These are phyloP conservation scores for Hericium rajendrae DNA, from an alignment of 768 basidiomycete genomes.

Conservation along the genomic window DNA sequence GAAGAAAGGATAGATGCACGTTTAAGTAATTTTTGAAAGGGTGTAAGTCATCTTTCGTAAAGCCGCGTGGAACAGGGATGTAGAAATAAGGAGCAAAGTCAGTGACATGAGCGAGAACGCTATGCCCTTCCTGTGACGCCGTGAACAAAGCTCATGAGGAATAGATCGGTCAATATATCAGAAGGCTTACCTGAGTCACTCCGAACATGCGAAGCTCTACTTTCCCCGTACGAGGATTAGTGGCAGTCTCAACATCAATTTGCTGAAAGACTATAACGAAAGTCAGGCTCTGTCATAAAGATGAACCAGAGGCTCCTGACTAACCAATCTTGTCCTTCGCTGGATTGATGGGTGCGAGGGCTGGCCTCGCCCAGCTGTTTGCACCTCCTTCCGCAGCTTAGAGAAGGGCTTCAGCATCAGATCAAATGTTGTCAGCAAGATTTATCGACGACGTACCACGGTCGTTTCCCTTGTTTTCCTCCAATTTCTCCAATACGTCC, in stretches of 20 bases:
- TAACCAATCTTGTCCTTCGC: conserved; percentile 60
- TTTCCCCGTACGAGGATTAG: conserved; percentile 30
- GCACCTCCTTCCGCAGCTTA: conserved; percentile 71
- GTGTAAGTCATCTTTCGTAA: conserved; percentile 54
- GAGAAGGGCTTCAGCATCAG: neutral
- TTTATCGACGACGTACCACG: conserved; percentile 1
- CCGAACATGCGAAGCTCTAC: conserved; percentile 72
- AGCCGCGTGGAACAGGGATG: conserved; percentile 77
- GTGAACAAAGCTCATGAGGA: conserved; percentile 32
- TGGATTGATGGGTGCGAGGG: conserved; percentile 42
- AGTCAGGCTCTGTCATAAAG: neutral
- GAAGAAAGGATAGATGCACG: conserved; percentile 33
- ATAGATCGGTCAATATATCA: conserved; percentile 86
- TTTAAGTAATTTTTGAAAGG: conserved; percentile 66
- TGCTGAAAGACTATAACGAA: conserved; percentile 77
- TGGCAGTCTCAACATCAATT: conserved; percentile 79
- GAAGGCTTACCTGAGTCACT: conserved; percentile 62
- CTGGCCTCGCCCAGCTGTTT: conserved; percentile 63
- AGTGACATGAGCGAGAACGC: conserved; percentile 75
- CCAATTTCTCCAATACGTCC: conserved; percentile 29
- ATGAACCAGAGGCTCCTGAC: conserved; percentile 13
- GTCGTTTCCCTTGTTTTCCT: conserved; percentile 21
- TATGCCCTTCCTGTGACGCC: conserved; percentile 61
- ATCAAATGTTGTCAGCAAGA: neutral
- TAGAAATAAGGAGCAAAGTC: conserved; percentile 93